Percentiles rank a stretch among this genome's conserved stretches.
phyloP scores from a whole-genome alignment of 2,329 filamentous ascomycete genomes.

The Ophiocordyceps sinensis region DNA sequence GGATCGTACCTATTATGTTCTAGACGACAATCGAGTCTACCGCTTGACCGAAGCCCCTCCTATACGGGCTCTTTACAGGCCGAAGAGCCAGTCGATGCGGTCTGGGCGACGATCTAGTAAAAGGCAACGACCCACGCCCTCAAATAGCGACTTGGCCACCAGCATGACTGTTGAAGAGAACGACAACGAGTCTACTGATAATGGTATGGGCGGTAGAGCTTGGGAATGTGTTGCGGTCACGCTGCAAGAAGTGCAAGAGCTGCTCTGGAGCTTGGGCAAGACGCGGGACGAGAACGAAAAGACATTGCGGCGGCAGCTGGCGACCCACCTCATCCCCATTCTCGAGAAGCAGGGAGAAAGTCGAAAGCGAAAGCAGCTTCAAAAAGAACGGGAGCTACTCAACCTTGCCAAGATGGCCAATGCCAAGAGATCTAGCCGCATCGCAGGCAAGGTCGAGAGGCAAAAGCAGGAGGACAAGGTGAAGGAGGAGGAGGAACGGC shows the following conservation, averaged over 20 bases:
- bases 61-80: slow-evolving; percentile 47
- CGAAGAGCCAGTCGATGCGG: slow-evolving; percentile 35
- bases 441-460: slow-evolving; percentile 69
- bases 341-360: slow-evolving; percentile 67
- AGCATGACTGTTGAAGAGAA: slow-evolving; percentile 19
- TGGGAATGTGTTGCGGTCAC: slow-evolving; percentile 90
- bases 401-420: slow-evolving; percentile 79
- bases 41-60: slow-evolving; percentile 63
- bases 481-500: slow-evolving; percentile 47
- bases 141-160: slow-evolving; percentile 10
- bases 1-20: slow-evolving; percentile 74
- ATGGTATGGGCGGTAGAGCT: slow-evolving; percentile 58
- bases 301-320: slow-evolving; percentile 53
- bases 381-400: slow-evolving; percentile 63
- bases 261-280: slow-evolving; percentile 58
- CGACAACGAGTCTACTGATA: slow-evolving; percentile 20
- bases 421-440: slow-evolving; percentile 82
- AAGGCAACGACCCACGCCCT: slow-evolving; percentile 43
- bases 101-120: slow-evolving; percentile 55
- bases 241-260: slow-evolving; percentile 58
- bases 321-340: slow-evolving; percentile 68
- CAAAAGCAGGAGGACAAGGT: slow-evolving; percentile 60
- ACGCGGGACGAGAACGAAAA: slow-evolving; percentile 79
- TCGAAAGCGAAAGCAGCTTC: slow-evolving; percentile 53
- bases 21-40: slow-evolving; percentile 91